Percentiles rank a stretch among this genome's conserved stretches.
Conservation (phyloP, 306 rosid species). For the Quercus aquifolioides region DNA sequence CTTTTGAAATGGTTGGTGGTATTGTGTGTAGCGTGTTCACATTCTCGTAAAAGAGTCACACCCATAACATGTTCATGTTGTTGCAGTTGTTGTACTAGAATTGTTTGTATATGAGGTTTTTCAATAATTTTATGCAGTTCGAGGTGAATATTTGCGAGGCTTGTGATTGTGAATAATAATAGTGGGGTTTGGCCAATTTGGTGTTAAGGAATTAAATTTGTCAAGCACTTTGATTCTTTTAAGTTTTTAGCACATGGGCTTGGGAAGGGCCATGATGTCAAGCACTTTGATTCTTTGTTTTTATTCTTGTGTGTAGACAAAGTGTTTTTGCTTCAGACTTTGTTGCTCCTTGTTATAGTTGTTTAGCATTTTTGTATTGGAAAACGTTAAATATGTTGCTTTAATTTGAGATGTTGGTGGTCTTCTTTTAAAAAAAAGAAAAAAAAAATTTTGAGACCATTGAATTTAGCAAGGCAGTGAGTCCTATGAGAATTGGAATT, state of each 20-base stretch:
- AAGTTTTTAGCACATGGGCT: conserved; percentile 32
- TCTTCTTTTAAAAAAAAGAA: not conserved
- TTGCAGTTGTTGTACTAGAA: not conserved
- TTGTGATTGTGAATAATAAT: not conserved
- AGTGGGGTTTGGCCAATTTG: not conserved
- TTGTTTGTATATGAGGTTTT: not conserved
- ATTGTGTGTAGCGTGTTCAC: not conserved
- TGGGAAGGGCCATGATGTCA: conserved; percentile 8
- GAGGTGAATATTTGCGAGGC: not conserved
- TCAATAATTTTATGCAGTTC: not conserved
- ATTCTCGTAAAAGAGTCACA: too few relatives aligned
- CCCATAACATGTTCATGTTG: too few relatives aligned
- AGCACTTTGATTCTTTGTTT: conserved; percentile 10
- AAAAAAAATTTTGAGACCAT: too few relatives aligned
- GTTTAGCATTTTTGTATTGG: not conserved
- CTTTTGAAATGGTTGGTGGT: not conserved
- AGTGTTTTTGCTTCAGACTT: not conserved
- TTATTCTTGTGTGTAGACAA: not conserved
- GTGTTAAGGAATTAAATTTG: not conserved
- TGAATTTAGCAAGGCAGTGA: too few relatives aligned
- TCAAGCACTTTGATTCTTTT: conserved; percentile 10
- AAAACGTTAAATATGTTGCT: not conserved
- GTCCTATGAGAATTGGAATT: too few relatives aligned
- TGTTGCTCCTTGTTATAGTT: not conserved
- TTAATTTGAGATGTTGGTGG: not conserved